phyloP scores from a whole-genome alignment of 2,329 filamentous ascomycete genomes.

The Verruconis gallopava region DNA sequence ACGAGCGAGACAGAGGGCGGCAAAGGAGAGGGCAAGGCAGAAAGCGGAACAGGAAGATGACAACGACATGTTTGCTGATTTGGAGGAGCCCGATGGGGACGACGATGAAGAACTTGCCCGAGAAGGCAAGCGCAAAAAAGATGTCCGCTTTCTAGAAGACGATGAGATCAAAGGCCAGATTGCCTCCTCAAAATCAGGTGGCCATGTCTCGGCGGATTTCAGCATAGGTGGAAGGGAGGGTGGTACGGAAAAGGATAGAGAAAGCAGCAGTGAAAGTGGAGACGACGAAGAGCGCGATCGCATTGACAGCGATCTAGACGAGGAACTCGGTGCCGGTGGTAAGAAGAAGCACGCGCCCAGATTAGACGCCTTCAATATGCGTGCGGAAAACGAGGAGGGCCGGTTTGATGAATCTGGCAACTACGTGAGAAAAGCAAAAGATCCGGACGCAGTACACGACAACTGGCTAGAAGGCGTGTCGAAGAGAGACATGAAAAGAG shows the following conservation, averaged over 20 bases:
- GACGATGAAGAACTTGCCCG: slow-evolving; percentile 40
- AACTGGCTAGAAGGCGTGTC: slow-evolving; percentile 83
- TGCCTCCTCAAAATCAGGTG: slow-evolving; percentile 57
- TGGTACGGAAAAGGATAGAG: slow-evolving; percentile 41
- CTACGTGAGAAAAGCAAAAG: slow-evolving; percentile 75
- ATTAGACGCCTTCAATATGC: slow-evolving; percentile 93
- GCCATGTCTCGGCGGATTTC: slow-evolving; percentile 50
- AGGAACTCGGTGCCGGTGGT: slow-evolving; percentile 79
- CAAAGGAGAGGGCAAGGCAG: slow-evolving; percentile 23
- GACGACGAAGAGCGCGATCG: slow-evolving; percentile 55
- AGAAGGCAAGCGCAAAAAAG: slow-evolving; percentile 47
- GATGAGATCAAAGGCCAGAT: slow-evolving; percentile 72
- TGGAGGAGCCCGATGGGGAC: slow-evolving; percentile 44
- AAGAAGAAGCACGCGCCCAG: slow-evolving; percentile 89
- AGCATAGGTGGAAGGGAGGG: slow-evolving; percentile 35
- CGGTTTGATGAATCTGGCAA: slow-evolving; percentile 85
- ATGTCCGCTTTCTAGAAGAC: slow-evolving; percentile 45
- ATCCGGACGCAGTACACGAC: slow-evolving; percentile 85
- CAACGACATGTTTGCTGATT: slow-evolving; percentile 76
- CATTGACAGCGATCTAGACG: slow-evolving; percentile 57
- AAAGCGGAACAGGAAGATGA: slow-evolving; percentile 42
- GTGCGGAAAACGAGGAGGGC: slow-evolving; percentile 79
- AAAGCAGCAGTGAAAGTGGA: slow-evolving; percentile 45
- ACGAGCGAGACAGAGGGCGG: slow-evolving; percentile 49
- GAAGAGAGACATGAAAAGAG: slow-evolving; percentile 85